Percentiles rank a stretch among this genome's conserved stretches.
These are phyloP conservation scores for Cladorrhinum sp. DNA, from an alignment of 2,329 filamentous ascomycete genomes.

Conservation along the genomic window DNA sequence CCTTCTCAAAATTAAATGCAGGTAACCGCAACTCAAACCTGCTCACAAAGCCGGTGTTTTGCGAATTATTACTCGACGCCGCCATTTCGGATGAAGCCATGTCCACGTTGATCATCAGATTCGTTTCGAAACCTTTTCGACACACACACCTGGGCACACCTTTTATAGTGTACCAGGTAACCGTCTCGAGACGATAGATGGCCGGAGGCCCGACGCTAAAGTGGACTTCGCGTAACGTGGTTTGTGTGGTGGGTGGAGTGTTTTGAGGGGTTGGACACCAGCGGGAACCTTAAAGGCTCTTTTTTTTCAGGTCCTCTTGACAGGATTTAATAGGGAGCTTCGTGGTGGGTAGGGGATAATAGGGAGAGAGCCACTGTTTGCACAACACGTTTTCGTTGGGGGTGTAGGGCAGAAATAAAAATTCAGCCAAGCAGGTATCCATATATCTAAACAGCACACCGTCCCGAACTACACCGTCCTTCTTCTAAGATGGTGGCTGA, in stretches of 20 bases:
- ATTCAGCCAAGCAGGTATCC: not conserved
- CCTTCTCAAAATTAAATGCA: conserved; percentile 29
- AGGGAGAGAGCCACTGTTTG: not conserved
- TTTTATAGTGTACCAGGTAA: not conserved
- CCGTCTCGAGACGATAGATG: conserved; percentile 16
- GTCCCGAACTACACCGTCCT: too few species aligned
- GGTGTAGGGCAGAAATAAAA: not conserved
- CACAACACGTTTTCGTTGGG: not conserved
- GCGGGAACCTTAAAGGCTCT: not conserved
- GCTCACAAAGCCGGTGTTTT: conserved; percentile 30
- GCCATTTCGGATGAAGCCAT: conserved; percentile 37
- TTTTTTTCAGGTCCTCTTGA: not conserved
- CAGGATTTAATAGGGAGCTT: not conserved
- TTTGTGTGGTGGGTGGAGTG: not conserved
- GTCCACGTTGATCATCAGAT: conserved; percentile 10
- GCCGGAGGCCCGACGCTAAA: conserved; percentile 11
- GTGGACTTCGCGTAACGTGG: not conserved
- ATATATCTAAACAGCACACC: not conserved
- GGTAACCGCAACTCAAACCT: conserved; percentile 38
- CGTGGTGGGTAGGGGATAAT: not conserved
- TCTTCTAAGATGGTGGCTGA: not conserved
- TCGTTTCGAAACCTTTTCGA: conserved; percentile 10
- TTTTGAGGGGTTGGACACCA: not conserved
- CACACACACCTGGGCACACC: conserved; percentile 3
- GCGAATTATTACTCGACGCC: conserved; percentile 48